Evolutionary conservation across 345 rosid genomes (phyloP), one percentile per base, ranked within the genome.

Genomic region (Excoecaria cochinchinensis): DNA sequence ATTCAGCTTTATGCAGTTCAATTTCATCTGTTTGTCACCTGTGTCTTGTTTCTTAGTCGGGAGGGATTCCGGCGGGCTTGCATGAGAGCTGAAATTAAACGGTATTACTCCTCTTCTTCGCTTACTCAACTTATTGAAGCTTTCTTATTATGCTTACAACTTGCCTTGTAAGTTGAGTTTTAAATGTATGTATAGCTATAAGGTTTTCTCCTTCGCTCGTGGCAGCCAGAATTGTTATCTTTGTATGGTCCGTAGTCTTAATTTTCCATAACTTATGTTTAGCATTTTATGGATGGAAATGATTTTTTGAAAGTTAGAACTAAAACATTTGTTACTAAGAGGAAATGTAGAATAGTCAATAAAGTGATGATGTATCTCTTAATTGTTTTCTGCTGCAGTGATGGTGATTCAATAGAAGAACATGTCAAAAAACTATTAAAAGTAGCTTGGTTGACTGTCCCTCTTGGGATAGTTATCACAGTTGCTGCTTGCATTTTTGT

Each of bases 41-140:
- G 97, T 40, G 84, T 93, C 51, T 82, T 95, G 86, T 93, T 93
- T 82, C 93, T 95, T 31, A 95, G 98, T 75, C 90, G 98, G 50
- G 99, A 95, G 81, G 99, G 98, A 67, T 93, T 93, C 81, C 91
- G 97, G 6, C 92, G 98, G 19, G 94, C 93, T 44, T 89, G 96
- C 84, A 77, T 93, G 97, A 89, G 98, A 47, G 93, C 92, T 71
- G 95, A 90, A 79, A 76, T 89, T 55, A 83, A 86, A 73, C 65
- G 95, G 97, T 93, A 82, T 52, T 72, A 59, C 19, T 36, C 31
- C 68, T 39, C 40, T 25, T 71, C 74, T 46, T 72, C 11, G 24
- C n/a, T 31, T 3, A 40, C 3, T 22, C 44, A 11, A 19, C 51
- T n/a, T 12, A 21, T 12, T 21, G 36, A 31, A 31, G 31, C 31